phyloP scores from a whole-genome alignment of 2,329 filamentous ascomycete species.

The Metarhizium robertsii region DNA sequence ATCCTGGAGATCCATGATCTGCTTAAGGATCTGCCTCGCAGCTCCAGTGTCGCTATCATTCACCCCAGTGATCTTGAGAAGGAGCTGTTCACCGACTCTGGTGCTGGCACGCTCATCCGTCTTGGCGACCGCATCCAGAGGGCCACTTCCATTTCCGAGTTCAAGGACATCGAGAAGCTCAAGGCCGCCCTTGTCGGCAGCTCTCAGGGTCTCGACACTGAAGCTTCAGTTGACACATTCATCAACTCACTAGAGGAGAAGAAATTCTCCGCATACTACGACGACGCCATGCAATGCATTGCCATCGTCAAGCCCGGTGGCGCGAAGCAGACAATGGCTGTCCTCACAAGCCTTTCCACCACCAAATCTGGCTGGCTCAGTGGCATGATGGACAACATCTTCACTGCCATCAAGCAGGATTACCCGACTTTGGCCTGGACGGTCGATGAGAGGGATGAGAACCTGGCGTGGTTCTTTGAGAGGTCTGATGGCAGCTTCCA shows the following conservation, averaged over 20 bases:
- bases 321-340: slow-evolving; percentile 59
- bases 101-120: slow-evolving; percentile 85
- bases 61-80: slow-evolving; percentile 93
- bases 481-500: slow-evolving; percentile 90
- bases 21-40: slow-evolving; percentile 76
- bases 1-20: slow-evolving; percentile 97
- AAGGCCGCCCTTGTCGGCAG: slow-evolving; percentile 78
- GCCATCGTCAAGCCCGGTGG: slow-evolving; percentile 75
- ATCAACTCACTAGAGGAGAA: slow-evolving; percentile 67
- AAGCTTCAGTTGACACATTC: slow-evolving; percentile 78
- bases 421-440: slow-evolving; percentile 89
- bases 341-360: slow-evolving; percentile 82
- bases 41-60: slow-evolving; percentile 94
- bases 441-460: slow-evolving; percentile 93
- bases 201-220: slow-evolving; percentile 70
- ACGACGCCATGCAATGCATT: slow-evolving; percentile 87
- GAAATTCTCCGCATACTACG: slow-evolving; percentile 87
- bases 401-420: slow-evolving; percentile 88
- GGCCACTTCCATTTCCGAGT: slow-evolving; percentile 60
- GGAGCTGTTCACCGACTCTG: slow-evolving; percentile 92
- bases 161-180: slow-evolving; percentile 61
- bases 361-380: slow-evolving; percentile 92
- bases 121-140: slow-evolving; percentile 83
- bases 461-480: slow-evolving; percentile 96
- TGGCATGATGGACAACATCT: slow-evolving; percentile 92